A percentile compares a stretch with the other conserved stretches of the same genome.
Evolutionary conservation across 306 rosid genomes (phyloP).

Genomic region (Vigna trinervia): DNA sequence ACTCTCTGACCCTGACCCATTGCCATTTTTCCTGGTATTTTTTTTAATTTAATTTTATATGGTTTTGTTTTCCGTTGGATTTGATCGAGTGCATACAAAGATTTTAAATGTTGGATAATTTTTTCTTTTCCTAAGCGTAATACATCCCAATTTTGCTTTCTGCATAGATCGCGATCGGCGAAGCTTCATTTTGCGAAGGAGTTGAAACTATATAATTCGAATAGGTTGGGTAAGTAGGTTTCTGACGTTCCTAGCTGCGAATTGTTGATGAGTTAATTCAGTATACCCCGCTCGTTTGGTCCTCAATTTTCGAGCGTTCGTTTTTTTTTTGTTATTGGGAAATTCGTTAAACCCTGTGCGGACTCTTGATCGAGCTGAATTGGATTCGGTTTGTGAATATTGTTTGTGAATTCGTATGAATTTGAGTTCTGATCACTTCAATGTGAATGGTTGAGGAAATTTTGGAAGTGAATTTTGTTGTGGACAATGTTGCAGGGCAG

Average conservation of each 20-base stretch:
- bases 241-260: background rate
- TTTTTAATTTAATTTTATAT: background rate
- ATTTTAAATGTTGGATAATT: background rate
- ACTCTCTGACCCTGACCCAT: slow-evolving; percentile 42
- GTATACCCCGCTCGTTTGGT: slow-evolving; percentile 18
- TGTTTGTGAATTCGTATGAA: slow-evolving; percentile 18
- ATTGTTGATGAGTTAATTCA: slow-evolving; percentile 28
- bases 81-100: slow-evolving; percentile 1
- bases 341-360: slow-evolving; percentile 30
- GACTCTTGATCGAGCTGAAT: slow-evolving; percentile 38
- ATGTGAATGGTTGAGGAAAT: slow-evolving; percentile 26
- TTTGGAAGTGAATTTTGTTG: slow-evolving; percentile 30
- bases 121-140: background rate
- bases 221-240: slow-evolving; percentile 49
- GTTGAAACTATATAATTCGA: slow-evolving; percentile 36
- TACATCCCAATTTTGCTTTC: slow-evolving; percentile 9
- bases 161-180: slow-evolving; percentile 58
- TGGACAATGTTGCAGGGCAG: slow-evolving; percentile 43
- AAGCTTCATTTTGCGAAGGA: slow-evolving; percentile 28
- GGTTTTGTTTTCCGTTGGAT: background rate
- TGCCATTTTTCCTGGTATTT: slow-evolving; percentile 51
- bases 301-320: slow-evolving; percentile 14
- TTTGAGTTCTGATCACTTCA: slow-evolving; percentile 33
- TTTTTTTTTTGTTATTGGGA: background rate
- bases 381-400: slow-evolving; percentile 35